Evolutionary conservation across 495 filamentous ascomycete species (phyloP).

Genomic region (Penicillium manginii): DNA sequence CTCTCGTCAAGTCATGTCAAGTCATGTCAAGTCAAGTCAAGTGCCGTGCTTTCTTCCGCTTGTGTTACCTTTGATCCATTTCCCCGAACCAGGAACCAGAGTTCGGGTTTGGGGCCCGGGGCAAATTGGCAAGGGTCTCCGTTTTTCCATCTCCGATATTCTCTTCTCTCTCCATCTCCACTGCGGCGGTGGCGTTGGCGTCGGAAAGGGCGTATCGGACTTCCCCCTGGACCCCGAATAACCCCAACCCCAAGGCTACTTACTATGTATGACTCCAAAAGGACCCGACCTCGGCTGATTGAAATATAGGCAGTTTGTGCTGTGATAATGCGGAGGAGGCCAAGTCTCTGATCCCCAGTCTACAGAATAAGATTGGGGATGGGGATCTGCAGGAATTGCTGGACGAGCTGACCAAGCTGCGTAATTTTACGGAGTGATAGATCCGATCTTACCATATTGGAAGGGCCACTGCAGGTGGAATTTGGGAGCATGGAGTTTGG

Average conservation of each 20-base stretch:
- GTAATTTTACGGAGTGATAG: slow-evolving; percentile 55
- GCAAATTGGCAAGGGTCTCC: neutral
- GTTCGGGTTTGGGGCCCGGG: neutral
- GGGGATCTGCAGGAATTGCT: slow-evolving; percentile 83
- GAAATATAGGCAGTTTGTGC: slow-evolving; percentile 74
- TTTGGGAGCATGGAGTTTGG: slow-evolving; percentile 16
- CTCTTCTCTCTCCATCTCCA: neutral
- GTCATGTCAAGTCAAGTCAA: no score
- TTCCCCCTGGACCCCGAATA: neutral
- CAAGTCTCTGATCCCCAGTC: slow-evolving; percentile 90
- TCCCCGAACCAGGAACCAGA: neutral
- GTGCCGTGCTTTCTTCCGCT: slow-evolving; percentile 8
- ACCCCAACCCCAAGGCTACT: neutral
- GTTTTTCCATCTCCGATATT: no score
- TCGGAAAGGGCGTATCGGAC: slow-evolving; percentile 1
- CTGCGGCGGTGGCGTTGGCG: neutral
- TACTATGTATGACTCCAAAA: neutral
- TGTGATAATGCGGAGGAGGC: slow-evolving; percentile 93
- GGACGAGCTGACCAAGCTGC: slow-evolving; percentile 85
- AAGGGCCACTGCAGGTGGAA: neutral
- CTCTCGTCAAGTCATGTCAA: no score
- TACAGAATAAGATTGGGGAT: slow-evolving; percentile 85
- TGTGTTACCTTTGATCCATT: neutral
- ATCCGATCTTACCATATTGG: neutral
- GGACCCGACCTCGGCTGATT: neutral